These are phyloP conservation scores for Barnettozyma hawaiiensis DNA, from an alignment of 1,139 yeast genomes.

Conservation along the genomic window DNA sequence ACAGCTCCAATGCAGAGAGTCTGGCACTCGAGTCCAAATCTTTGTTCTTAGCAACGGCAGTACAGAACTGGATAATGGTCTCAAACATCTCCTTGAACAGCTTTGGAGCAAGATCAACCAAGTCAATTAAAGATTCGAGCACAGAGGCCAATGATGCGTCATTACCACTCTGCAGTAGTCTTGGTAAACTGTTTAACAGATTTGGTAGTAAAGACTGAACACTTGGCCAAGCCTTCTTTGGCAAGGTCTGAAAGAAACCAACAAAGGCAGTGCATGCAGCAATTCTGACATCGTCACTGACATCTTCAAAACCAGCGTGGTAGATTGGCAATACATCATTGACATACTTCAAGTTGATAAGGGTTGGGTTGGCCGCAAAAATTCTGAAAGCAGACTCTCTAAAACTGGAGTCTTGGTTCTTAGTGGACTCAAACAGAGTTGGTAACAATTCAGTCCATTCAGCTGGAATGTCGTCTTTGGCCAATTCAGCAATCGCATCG, in stretches of 20 bases:
- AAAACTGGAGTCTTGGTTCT: conserved; percentile 58
- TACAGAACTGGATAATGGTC: conserved; percentile 76
- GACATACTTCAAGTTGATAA: conserved; percentile 56
- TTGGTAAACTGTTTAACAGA: conserved; percentile 79
- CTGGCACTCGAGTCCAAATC: conserved; percentile 78
- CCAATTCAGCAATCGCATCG: conserved; percentile 91
- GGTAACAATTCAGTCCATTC: conserved; percentile 79
- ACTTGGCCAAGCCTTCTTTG: conserved; percentile 70
- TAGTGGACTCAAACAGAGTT: conserved; percentile 63
- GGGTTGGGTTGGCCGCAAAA: conserved; percentile 75
- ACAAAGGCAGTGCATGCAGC: conserved; percentile 92
- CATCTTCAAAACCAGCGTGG: conserved; percentile 73
- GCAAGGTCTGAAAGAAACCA: conserved; percentile 77
- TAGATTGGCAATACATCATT: conserved; percentile 63
- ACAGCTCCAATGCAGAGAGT: conserved; percentile 78
- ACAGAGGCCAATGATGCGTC: conserved; percentile 80
- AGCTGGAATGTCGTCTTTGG: conserved; percentile 54
- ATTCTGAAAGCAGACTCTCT: conserved; percentile 92
- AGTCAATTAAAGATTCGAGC: conserved; percentile 82
- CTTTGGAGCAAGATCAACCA: conserved; percentile 91
- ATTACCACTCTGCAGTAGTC: conserved; percentile 71
- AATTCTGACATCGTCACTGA: conserved; percentile 76
- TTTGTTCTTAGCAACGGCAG: conserved; percentile 73
- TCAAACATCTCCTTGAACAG: conserved; percentile 88
- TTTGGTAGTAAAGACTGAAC: conserved; percentile 78